Base-by-base conservation (phyloP, 164 flowering plant species). In the Vitis rotundifolia region DNA sequence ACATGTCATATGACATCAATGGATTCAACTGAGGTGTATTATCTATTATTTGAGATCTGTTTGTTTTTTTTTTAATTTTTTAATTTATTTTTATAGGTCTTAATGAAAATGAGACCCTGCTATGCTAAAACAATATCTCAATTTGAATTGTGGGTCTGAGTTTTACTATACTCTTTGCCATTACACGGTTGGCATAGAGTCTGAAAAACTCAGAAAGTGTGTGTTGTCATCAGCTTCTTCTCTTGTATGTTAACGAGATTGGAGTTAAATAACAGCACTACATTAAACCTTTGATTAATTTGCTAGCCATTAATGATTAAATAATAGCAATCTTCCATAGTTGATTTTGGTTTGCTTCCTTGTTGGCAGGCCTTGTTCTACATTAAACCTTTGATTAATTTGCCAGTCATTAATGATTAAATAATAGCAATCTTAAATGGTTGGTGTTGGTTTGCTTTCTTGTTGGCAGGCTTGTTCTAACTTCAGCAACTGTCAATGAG, bases 171-270 rank as follows among this genome's bases (percentile, higher is more conserved):
- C 88, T 76, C 78, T 48, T 67, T 50, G 67, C 52, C 68, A 44
- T 5, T 59, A 29, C 59, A 3, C 1, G 3, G 44, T 78, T 67
- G 85, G 77, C 59, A 10, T 64, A 65, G 80, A 54, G 91, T 78
- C 87, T 85, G 89, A 88, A 73, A 74, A 83, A 86, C 89, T 86
- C 93, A 37, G 3, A 91, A 3, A 89, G 28, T 75, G 7, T 67
- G 89, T 84, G 97, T 83, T 85, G 86, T 80, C 93, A 89, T 91
- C 97, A 91, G 87, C 92, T 89, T 86, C 86, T 68, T 86, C 91
- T 83, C 78, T 59, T 55, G 67, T n/a, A 31, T 68, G 3, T 2
- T 49, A 52, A 81, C 72, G 84, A 75, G 89, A 75, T 28, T 69
- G 92, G 88, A 88, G 92, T 85, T 79, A 91, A 91, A 88, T 83